phyloP scores from a whole-genome alignment of 495 filamentous ascomycete genomes.

The Evernia prunastri region DNA sequence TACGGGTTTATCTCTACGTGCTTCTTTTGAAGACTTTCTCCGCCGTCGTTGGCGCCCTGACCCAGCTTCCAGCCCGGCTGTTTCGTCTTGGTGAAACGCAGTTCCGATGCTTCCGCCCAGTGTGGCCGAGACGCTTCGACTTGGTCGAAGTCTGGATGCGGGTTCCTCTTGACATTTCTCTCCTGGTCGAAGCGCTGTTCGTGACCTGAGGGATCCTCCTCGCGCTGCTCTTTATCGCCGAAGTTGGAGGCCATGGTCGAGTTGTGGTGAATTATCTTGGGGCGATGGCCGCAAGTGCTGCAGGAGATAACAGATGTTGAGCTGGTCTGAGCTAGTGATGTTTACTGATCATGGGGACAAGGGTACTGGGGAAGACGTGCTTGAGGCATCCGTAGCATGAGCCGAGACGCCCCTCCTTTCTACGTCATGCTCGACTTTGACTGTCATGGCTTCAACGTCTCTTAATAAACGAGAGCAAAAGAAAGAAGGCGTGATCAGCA shows the following conservation, averaged over 20 bases:
- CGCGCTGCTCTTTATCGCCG: slow-evolving; percentile 29
- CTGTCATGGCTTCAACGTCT: neutral
- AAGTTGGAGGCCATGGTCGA: slow-evolving; percentile 24
- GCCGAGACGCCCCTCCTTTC: neutral
- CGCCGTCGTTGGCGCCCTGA: slow-evolving; percentile 62
- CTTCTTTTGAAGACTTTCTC: slow-evolving; percentile 46
- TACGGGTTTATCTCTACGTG: slow-evolving; percentile 83
- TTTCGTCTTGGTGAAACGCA: slow-evolving; percentile 60
- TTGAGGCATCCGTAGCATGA: neutral
- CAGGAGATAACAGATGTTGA: neutral
- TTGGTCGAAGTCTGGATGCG: slow-evolving; percentile 62
- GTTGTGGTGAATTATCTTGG: neutral
- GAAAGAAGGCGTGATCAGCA: neutral
- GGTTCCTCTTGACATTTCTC: slow-evolving; percentile 20
- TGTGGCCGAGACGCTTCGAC: slow-evolving; percentile 67
- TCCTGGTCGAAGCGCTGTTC: slow-evolving; percentile 35
- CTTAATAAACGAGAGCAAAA: neutral
- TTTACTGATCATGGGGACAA: neutral
- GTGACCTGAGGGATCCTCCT: slow-evolving; percentile 29
- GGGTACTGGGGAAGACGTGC: neutral
- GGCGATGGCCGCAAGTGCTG: neutral
- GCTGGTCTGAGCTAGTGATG: neutral
- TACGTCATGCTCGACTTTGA: neutral
- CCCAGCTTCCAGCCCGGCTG: slow-evolving; percentile 72
- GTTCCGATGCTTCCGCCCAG: slow-evolving; percentile 47